Evolutionary conservation across 352 stramenopile genomes (phyloP).

Genomic region (Globisporangium splendens): DNA sequence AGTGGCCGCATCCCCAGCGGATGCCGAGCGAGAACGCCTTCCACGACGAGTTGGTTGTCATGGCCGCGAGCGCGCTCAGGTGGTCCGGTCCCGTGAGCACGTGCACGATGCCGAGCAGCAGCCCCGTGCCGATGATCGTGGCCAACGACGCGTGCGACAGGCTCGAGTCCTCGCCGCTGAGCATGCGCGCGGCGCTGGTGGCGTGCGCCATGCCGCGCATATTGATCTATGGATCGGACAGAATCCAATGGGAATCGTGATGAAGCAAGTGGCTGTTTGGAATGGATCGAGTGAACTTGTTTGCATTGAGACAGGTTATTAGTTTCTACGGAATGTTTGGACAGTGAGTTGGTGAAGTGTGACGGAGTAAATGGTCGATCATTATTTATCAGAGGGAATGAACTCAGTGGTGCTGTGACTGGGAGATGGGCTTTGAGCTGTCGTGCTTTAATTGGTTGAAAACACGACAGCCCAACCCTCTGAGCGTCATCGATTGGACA

Average conservation of each 20-base stretch:
- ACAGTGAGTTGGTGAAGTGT: too few species aligned
- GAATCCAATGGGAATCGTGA: too few species aligned
- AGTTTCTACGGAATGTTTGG: background rate
- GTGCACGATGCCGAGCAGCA: constrained; percentile 20
- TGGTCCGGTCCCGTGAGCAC: constrained; percentile 76
- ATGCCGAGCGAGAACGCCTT: constrained; percentile 82
- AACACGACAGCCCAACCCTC: background rate
- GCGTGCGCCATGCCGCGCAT: background rate
- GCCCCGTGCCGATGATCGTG: constrained; percentile 21
- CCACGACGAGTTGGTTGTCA: constrained; percentile 77
- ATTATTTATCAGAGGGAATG: background rate
- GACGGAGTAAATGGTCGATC: too few species aligned
- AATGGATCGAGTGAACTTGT: too few species aligned
- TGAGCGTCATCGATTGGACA: background rate
- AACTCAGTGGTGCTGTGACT: background rate
- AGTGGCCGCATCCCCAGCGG: constrained; percentile 90
- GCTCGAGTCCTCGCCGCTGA: constrained; percentile 17
- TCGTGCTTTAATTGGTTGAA: background rate
- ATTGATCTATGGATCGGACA: too few species aligned
- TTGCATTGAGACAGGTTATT: background rate
- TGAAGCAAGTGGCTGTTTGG: too few species aligned
- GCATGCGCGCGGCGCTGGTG: constrained; percentile 5
- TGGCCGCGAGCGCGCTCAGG: constrained; percentile 84
- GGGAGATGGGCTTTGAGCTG: background rate
- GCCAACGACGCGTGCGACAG: constrained; percentile 18